Base-by-base conservation (phyloP, 1,139 yeast species). In the Pichia sp. region DNA sequence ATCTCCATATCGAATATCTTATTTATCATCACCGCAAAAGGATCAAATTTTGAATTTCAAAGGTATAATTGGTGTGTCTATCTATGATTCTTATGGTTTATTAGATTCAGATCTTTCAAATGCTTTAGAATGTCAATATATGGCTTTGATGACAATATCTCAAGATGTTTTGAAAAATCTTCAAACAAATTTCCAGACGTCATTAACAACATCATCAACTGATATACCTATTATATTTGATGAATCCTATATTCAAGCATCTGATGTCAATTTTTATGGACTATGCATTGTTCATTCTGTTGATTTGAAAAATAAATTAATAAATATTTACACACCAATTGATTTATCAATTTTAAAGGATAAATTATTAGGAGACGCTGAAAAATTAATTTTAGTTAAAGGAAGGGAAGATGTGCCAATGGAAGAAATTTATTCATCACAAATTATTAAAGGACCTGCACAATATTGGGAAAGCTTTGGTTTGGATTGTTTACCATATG, bases 331-430 rank as follows among this genome's bases (percentile, higher is more conserved):
- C 56, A 67, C 85, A 0, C 88, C 94, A 0, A 49, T 64, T 1
- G 56, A 66, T 9, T 55, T 51, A 9, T 51, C 49, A 29, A 47
- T 26, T 26, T 51, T 65, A 34, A 56, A 38, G 29, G 41, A 39
- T 28, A 18, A 18, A 18, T 18, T 18, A 18, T 18, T 18, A 18
- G 18, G 18, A 18, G 18, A 18, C 18, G 18, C 18, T 0, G 60
- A 59, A 40, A 70, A 71, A 42, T 60, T 81, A 43, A 51, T 84
- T 0, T 52, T 87, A 1, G 72, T 79, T 0, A 74, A 87, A 54
- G 94, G 94, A 1, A 76, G 81, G 40, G 78, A 88, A 1, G 86
- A 81, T 44, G 62, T 76, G 3, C 85, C 86, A 0, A 60, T 74
- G 4, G 66, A 63, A 44, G 68, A 64, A 47, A 48, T 63, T 1